Percentiles rank a stretch among this genome's conserved stretches.
phyloP scores from a whole-genome alignment of 2,329 filamentous ascomycete species.

The Lithohypha guttulata region DNA sequence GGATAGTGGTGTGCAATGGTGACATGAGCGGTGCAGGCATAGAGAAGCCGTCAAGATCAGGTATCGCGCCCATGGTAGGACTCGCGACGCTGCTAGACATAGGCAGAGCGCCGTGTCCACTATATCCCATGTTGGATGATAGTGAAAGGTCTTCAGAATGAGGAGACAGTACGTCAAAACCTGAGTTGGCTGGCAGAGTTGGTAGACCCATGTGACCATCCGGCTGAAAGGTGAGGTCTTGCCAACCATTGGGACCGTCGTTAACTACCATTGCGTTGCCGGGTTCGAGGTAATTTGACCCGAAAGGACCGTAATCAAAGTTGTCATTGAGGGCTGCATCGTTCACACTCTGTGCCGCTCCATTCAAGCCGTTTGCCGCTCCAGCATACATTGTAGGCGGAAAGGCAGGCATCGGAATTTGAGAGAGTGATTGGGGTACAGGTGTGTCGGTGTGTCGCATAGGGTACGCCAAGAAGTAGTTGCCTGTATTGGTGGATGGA shows the following conservation, averaged over 20 bases:
- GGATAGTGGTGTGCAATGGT: no score
- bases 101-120: no score
- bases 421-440: not conserved
- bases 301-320: not conserved
- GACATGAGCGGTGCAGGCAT: no score
- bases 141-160: not conserved
- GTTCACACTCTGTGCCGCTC: not conserved
- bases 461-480: constrained; percentile 2
- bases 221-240: not conserved
- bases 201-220: not conserved
- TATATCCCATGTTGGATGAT: no score
- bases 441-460: not conserved
- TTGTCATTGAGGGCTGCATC: not conserved
- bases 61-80: no score
- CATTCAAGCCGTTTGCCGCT: no score
- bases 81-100: no score
- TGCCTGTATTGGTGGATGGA: not conserved
- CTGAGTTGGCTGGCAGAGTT: not conserved
- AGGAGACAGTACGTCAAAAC: not conserved
- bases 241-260: constrained; percentile 3
- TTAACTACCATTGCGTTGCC: constrained; percentile 3
- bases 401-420: not conserved
- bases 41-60: no score
- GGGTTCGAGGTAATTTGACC: not conserved
- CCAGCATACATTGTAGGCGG: not conserved